These are phyloP conservation scores for Fusarium pseudograminearum DNA, from an alignment of 2,329 filamentous ascomycete species.

Conservation along the genomic window DNA sequence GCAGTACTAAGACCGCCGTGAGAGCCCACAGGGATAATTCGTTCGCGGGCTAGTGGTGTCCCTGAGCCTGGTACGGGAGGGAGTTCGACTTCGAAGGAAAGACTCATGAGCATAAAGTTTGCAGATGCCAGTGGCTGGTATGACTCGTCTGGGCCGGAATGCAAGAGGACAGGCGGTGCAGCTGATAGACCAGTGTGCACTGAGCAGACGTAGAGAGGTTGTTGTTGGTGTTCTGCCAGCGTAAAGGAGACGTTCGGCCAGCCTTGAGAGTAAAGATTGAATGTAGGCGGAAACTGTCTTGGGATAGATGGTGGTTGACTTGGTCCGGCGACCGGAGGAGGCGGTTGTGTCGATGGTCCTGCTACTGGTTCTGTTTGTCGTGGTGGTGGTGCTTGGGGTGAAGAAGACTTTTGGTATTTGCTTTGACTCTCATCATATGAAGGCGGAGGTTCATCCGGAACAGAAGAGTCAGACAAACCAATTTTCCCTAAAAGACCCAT, in stretches of 20 bases:
- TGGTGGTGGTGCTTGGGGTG: constrained; percentile 10
- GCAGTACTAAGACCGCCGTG: constrained; percentile 18
- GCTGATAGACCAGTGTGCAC: constrained; percentile 27
- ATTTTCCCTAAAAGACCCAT: constrained; percentile 11
- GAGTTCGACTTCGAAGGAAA: constrained; percentile 37
- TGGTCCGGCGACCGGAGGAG: background rate
- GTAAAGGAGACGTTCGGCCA: constrained; percentile 15
- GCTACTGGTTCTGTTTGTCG: background rate
- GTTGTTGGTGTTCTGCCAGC: constrained; percentile 38
- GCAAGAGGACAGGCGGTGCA: constrained; percentile 35
- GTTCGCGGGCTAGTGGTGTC: constrained; percentile 24
- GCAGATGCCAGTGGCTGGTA: constrained; percentile 39
- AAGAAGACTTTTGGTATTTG: background rate
- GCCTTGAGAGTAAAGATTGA: constrained; percentile 38
- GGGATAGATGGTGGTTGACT: constrained; percentile 12
- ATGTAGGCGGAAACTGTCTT: constrained; percentile 38
- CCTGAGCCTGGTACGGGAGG: constrained; percentile 34
- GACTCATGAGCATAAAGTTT: constrained; percentile 27
- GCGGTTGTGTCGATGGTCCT: background rate
- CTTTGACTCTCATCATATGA: constrained; percentile 25
- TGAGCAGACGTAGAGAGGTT: constrained; percentile 40
- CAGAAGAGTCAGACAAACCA: background rate
- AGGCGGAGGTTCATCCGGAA: constrained; percentile 24
- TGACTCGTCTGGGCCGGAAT: constrained; percentile 37
- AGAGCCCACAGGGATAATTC: constrained; percentile 14